phyloP scores from a whole-genome alignment of 768 basidiomycete genomes.

The Filobasidium floriforme region DNA sequence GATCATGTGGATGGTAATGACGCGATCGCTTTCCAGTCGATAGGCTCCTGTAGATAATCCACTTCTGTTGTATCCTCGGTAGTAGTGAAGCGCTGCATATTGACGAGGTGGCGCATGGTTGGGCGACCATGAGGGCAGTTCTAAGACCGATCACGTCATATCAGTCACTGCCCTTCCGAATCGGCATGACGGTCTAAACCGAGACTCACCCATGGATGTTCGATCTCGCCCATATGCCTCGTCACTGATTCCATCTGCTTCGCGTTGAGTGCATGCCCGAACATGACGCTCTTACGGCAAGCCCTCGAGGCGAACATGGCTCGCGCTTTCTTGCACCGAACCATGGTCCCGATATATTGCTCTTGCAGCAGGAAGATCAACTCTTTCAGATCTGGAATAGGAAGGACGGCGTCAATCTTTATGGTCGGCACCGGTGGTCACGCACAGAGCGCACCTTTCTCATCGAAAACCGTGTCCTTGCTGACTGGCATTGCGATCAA shows the following conservation, averaged over 20 bases:
- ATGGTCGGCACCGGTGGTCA: conserved; percentile 1
- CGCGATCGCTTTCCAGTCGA: conserved; percentile 11
- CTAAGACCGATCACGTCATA: conserved; percentile 21
- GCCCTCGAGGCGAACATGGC: conserved; percentile 96
- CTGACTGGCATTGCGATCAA: conserved; percentile 80
- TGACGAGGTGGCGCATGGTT: conserved; percentile 47
- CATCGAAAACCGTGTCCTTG: conserved; percentile 80
- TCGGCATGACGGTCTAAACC: background rate
- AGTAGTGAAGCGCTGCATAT: conserved; percentile 26
- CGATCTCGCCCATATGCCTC: conserved; percentile 47
- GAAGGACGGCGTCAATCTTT: conserved; percentile 9
- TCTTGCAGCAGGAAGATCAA: conserved; percentile 78
- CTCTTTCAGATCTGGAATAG: conserved; percentile 78
- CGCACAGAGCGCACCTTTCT: conserved; percentile 58
- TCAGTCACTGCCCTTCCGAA: conserved; percentile 19
- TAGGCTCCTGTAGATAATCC: background rate
- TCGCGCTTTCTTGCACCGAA: conserved; percentile 84
- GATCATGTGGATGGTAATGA: too few relatives aligned
- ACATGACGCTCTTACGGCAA: conserved; percentile 92
- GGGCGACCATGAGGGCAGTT: conserved; percentile 47
- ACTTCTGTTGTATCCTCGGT: background rate
- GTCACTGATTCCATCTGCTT: conserved; percentile 61
- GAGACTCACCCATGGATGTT: conserved; percentile 47
- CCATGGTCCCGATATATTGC: conserved; percentile 67
- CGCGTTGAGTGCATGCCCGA: conserved; percentile 71